Base-by-base conservation (phyloP, 305 asterid genomes). In the Solanum hybrid region DNA sequence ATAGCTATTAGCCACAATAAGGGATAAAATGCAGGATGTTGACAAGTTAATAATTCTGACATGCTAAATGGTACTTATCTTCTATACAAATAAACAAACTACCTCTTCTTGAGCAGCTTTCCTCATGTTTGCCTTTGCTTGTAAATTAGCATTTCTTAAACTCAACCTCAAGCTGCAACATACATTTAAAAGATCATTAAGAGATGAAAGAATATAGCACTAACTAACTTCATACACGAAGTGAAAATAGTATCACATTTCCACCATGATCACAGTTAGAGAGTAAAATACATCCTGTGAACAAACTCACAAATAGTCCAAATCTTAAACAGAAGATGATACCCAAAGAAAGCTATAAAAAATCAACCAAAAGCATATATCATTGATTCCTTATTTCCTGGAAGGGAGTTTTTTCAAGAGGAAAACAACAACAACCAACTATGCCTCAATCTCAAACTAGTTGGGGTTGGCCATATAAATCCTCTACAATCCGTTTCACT, bases 101-200 rank as follows among this genome's bases (percentile, higher is more conserved):
- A 96, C 99, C 99, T 96, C 99, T 91, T 94, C 93, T 92, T 94
- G 96, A 85, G 98, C 98, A 91, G 98, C 92, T 94, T 94, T 95
- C 93, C 91, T 96, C 95, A 95, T 92, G 89, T 97, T 97, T 71
- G 91, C 95, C 95, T 95, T 97, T n/a, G 99, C 99, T 96, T 95
- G 97, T 92, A 97, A 90, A 93, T 96, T 95, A 33, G 98, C 98
- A 37, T 94, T 94, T 94, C 99, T 95, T 89, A 96, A 90, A 90
- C 93, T 94, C 90, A 74, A 29, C 90, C 96, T 91, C 98, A 95
- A 91, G 91, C 99, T 97, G 88, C 87, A 92, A 22, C 29, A 78
- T 57, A 26, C 83, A 91, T 24, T n/a, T 85, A 85, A 31, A 83
- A 84, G 12, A 29, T 46, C 11, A 29, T 29, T 12, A 84, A 29